phyloP scores from a whole-genome alignment of 108 stramenopile genomes.

The Nitzschia sp. region DNA sequence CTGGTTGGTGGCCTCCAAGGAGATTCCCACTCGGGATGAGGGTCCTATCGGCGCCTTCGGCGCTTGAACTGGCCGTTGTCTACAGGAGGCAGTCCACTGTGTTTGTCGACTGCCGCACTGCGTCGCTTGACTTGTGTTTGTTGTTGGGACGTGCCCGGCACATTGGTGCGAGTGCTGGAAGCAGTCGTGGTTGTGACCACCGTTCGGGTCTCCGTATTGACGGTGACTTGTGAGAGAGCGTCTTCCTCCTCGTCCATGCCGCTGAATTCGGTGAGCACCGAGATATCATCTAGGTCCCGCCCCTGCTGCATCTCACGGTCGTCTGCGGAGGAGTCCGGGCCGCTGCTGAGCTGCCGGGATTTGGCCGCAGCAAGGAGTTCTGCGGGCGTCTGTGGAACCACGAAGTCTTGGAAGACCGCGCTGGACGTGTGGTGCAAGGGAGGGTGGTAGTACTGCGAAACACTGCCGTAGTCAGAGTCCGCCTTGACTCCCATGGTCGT shows the following conservation, averaged over 20 bases:
- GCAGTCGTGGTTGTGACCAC: conserved; percentile 13
- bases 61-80: conserved; percentile 8
- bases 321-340: no score
- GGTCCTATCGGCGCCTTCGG: background rate
- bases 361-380: background rate
- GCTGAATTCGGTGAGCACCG: conserved; percentile 11
- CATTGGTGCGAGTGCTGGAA: conserved; percentile 3
- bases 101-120: conserved; percentile 4
- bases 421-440: background rate
- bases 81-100: conserved; percentile 3
- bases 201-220: conserved; percentile 6
- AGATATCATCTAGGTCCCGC: conserved; percentile 8
- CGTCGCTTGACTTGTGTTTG: background rate
- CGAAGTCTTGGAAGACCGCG: background rate
- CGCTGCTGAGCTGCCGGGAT: background rate
- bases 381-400: background rate
- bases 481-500: conserved; percentile 24
- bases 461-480: background rate
- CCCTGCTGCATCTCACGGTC: conserved; percentile 1
- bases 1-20: no score
- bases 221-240: conserved; percentile 10
- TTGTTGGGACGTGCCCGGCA: background rate
- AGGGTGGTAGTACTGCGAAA: background rate
- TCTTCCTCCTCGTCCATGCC: conserved; percentile 18
- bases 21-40: no score